Evolutionary conservation across 257 asterid species (phyloP).

Genomic region (Primulina huaijiensis): DNA sequence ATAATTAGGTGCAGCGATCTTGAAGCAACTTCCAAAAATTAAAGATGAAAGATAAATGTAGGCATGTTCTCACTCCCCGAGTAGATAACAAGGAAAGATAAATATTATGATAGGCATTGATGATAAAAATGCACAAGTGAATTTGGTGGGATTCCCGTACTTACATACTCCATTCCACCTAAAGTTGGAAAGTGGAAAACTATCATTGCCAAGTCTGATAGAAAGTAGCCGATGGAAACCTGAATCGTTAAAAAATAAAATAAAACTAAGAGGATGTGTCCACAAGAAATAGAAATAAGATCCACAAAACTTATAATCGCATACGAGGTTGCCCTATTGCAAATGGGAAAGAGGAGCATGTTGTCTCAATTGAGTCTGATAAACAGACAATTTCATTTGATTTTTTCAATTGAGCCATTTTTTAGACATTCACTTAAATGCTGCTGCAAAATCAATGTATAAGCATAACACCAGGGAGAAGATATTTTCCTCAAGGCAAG

Average conservation of each 20-base stretch:
- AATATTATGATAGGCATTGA: slow-evolving; percentile 4
- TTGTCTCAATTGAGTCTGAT: not conserved
- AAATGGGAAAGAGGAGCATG: not conserved
- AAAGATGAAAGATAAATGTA: not conserved
- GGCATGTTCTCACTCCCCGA: not conserved
- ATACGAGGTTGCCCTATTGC: no score
- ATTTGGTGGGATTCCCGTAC: slow-evolving; percentile 31
- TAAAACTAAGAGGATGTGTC: not conserved
- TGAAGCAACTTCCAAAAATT: slow-evolving; percentile 13
- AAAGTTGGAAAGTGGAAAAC: slow-evolving; percentile 60
- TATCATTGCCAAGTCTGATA: slow-evolving; percentile 76
- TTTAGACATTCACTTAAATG: not conserved
- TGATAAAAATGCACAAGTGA: not conserved
- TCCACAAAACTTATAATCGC: not conserved
- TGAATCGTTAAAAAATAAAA: slow-evolving; percentile 36
- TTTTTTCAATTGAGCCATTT: not conserved
- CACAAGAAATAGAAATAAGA: slow-evolving; percentile 1
- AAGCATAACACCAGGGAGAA: not conserved
- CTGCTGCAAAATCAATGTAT: not conserved
- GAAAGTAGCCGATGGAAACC: slow-evolving; percentile 86
- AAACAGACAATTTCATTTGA: not conserved
- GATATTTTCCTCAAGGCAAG: not conserved
- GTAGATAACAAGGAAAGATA: not conserved
- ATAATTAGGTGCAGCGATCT: slow-evolving; percentile 4
- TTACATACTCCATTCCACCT: slow-evolving; percentile 92